phyloP scores from a whole-genome alignment of 2,329 filamentous ascomycete species.

The Emericellopsis cladophorae region DNA sequence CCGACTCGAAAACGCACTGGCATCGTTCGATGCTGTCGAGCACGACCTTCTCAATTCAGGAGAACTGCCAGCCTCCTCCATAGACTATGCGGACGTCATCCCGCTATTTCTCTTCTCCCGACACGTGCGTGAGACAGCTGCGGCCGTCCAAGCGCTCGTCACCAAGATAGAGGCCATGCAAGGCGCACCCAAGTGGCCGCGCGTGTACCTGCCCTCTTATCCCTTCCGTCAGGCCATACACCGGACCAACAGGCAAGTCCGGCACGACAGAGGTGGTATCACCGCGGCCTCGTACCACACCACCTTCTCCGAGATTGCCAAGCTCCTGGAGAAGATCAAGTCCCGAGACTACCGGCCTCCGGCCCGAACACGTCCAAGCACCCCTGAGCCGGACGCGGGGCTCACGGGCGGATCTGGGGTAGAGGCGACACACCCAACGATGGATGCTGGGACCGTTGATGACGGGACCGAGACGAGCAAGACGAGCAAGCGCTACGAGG shows the following conservation, averaged over 20 bases:
- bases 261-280: constrained; percentile 45
- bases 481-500: constrained; percentile 26
- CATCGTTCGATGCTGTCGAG: constrained; percentile 33
- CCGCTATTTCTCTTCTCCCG: constrained; percentile 42
- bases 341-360: constrained; percentile 21
- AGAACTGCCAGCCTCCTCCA: constrained; percentile 29
- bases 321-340: constrained; percentile 28
- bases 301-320: constrained; percentile 29
- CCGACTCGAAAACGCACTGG: constrained; percentile 27
- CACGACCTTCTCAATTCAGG: constrained; percentile 30
- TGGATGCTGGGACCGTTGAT: constrained; percentile 21
- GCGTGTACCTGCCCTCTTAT: constrained; percentile 37
- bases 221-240: constrained; percentile 39
- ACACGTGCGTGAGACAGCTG: constrained; percentile 38
- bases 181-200: constrained; percentile 22
- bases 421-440: constrained; percentile 19
- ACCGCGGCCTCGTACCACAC: constrained; percentile 37
- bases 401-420: constrained; percentile 11
- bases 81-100: constrained; percentile 34
- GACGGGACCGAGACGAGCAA: constrained; percentile 18
- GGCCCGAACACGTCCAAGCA: background rate
- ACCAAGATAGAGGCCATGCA: constrained; percentile 35
- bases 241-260: constrained; percentile 41
- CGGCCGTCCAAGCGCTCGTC: constrained; percentile 30
- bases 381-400: constrained; percentile 6